Evolutionary conservation across 257 asterid genomes (phyloP), one percentile per base, ranked within the genome.

Genomic region (Coffea canephora): DNA sequence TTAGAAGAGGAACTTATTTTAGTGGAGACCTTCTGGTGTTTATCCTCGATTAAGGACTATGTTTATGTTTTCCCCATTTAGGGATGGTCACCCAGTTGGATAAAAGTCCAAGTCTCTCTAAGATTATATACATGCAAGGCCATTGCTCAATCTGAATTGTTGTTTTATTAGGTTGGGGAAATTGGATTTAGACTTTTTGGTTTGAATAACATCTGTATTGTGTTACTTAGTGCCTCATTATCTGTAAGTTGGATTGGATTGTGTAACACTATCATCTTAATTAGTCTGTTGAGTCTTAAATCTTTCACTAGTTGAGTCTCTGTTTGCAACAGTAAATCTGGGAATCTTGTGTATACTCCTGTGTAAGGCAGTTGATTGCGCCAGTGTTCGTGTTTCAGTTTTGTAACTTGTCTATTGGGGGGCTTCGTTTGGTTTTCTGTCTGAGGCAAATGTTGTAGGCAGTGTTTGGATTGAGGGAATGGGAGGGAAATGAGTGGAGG

Each of bases 161-260:
- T 76, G n/a, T 82, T 79, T 61, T 68, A 59, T 78, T 82, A 78
- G 83, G 77, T 79, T 46, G 87, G 85, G 86, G 90, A 83, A 77
- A 76, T 81, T 80, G 82, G 54, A 69, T 82, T 84, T 55, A 54
- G 11, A 74, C 75, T 78, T 5, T 36, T 82, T 73, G 4, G 43
- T 39, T 78, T 15, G 81, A 90, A 91, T 86, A 91, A 91, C 57
- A 50, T 66, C 52, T 57, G 73, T 77, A 52, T 73, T n/a, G 65
- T 77, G 31, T 77, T 79, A 75, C 49, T 46, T 80, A 69, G 76
- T 52, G 54, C 64, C 80, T 71, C 81, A 69, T 74, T 69, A 72
- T 76, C 79, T 76, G 49, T 77, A 43, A 68, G 73, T 25, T 69
- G 16, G 18, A 25, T 83, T 71, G 75, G 74, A 76, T 83, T 82